Base-by-base conservation (phyloP, 2,329 filamentous ascomycete genomes). In the Ophiostoma pallidulum region DNA sequence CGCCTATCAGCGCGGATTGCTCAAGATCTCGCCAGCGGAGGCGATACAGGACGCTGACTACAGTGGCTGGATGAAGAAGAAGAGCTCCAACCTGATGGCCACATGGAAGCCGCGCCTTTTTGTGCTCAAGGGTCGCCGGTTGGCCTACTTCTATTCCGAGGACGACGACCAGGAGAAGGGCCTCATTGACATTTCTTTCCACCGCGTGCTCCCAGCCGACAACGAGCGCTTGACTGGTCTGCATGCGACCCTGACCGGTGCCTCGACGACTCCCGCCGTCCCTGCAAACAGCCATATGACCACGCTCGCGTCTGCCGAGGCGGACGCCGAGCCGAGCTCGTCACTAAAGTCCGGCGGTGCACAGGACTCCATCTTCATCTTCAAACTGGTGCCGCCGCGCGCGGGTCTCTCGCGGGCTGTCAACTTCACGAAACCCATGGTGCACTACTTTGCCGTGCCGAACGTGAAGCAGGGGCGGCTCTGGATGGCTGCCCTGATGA, bases 41-140 rank as follows among this genome's bases (percentile, higher is more conserved):
- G 89, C 91, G 51, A 92, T 95, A 65, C 70, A 80, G 52, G 81
- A 80, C 52, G 91, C 88, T 47, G 91, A 98, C 60, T 97, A 95
- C 63, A 91, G 84, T 59, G 92, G 92, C 1, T 98, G 92, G 92
- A 98, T 98, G 92, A 97, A 92, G 73, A 98, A 98, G 75, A 90
- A 94, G 66, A 95, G 88, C 51, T 91, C 88, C 2, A 92, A 91
- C 59, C 72, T 97, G 29, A 95, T 98, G 83, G 89, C 89, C 3
- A 95, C 90, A 2, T 98, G 92, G 92, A 98, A 97, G 61, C 86
- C 90, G 12, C 82, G 92, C 12, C 74, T 97, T n/a, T 98, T 98
- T 60, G 83, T 98, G 8, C 78, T 98, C 49, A 90, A 89, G 59
- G 92, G 92, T 26, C 82, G 91, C 45, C 82, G 92, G 4, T 71